A percentile compares a stretch with the other conserved stretches of the same genome.
Evolutionary conservation across 169 alveolate genomes (phyloP).

Genomic region (Gregarina niphandrodes): DNA sequence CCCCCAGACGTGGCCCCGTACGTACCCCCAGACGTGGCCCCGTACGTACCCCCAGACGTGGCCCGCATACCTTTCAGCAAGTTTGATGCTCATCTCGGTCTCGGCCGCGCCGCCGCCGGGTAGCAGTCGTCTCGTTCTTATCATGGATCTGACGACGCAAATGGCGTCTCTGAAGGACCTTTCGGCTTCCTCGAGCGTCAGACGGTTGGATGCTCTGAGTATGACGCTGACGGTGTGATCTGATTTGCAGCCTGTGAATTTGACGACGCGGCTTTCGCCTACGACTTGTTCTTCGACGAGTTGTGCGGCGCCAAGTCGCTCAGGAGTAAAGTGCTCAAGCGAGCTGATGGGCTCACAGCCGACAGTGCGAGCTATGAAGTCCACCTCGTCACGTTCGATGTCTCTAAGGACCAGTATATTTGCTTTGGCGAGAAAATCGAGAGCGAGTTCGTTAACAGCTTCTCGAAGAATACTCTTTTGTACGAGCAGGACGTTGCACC

Average conservation of each 20-base stretch:
- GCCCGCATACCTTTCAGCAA: conserved; percentile 10
- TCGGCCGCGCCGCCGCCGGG: conserved; percentile 99
- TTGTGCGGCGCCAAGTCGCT: conserved; percentile 82
- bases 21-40: no score
- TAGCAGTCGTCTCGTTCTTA: conserved; percentile 73
- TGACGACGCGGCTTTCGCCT: conserved; percentile 11
- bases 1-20: no score
- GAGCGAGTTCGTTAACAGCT: conserved; percentile 82
- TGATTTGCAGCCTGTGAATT: conserved; percentile 12
- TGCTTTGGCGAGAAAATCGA: conserved; percentile 86
- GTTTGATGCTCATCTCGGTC: conserved; percentile 53
- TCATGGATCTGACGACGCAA: conserved; percentile 88
- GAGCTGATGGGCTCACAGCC: conserved; percentile 86
- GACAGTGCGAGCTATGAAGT: conserved; percentile 65
- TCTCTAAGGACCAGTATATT: conserved; percentile 86
- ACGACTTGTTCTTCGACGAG: conserved; percentile 28
- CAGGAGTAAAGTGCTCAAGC: conserved; percentile 80
- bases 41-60: no score
- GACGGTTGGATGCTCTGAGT: conserved; percentile 77
- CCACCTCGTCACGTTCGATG: conserved; percentile 89
- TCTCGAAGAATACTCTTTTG: conserved; percentile 92
- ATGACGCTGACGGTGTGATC: conserved; percentile 59
- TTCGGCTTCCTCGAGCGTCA: conserved; percentile 85
- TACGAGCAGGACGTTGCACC: conserved; percentile 87
- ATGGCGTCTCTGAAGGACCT: conserved; percentile 94